These are phyloP conservation scores for Prinsepia uniflora DNA, from an alignment of 306 rosid genomes.

Conservation along the genomic window DNA sequence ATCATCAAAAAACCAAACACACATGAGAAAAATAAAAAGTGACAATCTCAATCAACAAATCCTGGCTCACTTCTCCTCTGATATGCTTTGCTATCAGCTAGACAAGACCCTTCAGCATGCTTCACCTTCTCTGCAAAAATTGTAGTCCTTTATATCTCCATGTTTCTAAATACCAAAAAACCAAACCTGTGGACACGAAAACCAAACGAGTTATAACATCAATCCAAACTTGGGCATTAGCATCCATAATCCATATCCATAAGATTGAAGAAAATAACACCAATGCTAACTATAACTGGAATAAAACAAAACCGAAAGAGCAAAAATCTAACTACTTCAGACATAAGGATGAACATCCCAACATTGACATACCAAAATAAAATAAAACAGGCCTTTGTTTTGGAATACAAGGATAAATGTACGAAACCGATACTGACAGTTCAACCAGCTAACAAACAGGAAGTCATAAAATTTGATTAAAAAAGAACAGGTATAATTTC, in stretches of 20 bases:
- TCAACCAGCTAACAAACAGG: not conserved
- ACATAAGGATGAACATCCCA: not conserved
- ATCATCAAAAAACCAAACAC: not conserved
- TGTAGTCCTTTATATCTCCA: not conserved
- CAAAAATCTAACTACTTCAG: not conserved
- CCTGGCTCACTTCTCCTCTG: not conserved
- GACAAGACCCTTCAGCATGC: not conserved
- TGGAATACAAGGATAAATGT: not conserved
- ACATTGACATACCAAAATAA: not conserved
- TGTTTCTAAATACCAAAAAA: not conserved
- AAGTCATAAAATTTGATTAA: not conserved
- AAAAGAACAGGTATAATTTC: not conserved
- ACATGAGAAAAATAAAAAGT: not conserved
- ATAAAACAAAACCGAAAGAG: not conserved
- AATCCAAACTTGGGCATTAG: not conserved
- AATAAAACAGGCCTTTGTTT: not conserved
- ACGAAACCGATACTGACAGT: not conserved
- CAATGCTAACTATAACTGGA: not conserved
- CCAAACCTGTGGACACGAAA: constrained; percentile 7
- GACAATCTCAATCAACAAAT: not conserved
- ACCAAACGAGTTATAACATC: not conserved
- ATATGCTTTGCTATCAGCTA: not conserved
- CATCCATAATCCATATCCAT: not conserved
- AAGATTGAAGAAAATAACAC: not conserved
- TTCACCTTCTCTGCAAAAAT: constrained; percentile 1